These are phyloP conservation scores for Macrolepiota albuminosa DNA, from an alignment of 768 basidiomycete species.

Conservation along the genomic window DNA sequence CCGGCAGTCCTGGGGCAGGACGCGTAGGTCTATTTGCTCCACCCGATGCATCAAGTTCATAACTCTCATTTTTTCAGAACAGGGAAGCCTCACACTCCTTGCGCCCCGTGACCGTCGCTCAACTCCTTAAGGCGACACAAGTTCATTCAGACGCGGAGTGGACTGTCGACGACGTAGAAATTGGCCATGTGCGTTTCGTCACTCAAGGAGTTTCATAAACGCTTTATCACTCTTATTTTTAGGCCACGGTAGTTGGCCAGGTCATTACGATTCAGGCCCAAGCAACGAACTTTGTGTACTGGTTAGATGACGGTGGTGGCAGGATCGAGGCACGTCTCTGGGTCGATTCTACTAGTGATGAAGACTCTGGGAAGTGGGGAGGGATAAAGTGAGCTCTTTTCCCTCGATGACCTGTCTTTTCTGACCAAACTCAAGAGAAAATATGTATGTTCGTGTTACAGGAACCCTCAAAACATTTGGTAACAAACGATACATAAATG, in stretches of 20 bases:
- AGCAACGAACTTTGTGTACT: constrained; percentile 77
- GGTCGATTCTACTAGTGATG: constrained; percentile 62
- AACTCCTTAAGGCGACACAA: constrained; percentile 73
- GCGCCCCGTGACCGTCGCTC: constrained; percentile 74
- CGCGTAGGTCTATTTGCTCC: constrained; percentile 26
- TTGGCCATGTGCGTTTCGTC: constrained; percentile 60
- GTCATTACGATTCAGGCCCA: constrained; percentile 64
- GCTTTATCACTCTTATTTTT: background rate
- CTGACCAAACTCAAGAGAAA: constrained; percentile 43
- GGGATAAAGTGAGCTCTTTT: constrained; percentile 36
- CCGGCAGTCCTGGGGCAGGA: constrained; percentile 57
- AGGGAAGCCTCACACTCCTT: constrained; percentile 34
- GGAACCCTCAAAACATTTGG: constrained; percentile 81
- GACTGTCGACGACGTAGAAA: constrained; percentile 72
- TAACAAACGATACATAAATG: constrained; percentile 78
- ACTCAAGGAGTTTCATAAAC: background rate
- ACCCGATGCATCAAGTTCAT: background rate
- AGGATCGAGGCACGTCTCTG: constrained; percentile 76
- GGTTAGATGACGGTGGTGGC: constrained; percentile 85
- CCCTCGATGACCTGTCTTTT: background rate
- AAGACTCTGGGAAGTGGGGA: constrained; percentile 45
- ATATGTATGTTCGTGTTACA: constrained; percentile 74
- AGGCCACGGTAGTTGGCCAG: constrained; percentile 75
- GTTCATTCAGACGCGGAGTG: constrained; percentile 87
- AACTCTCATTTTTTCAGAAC: constrained; percentile 19